A percentile compares a stretch with the other conserved stretches of the same genome.
These are phyloP conservation scores for Aquilaria yunnanensis DNA, from an alignment of 345 rosid species.

Conservation along the genomic window DNA sequence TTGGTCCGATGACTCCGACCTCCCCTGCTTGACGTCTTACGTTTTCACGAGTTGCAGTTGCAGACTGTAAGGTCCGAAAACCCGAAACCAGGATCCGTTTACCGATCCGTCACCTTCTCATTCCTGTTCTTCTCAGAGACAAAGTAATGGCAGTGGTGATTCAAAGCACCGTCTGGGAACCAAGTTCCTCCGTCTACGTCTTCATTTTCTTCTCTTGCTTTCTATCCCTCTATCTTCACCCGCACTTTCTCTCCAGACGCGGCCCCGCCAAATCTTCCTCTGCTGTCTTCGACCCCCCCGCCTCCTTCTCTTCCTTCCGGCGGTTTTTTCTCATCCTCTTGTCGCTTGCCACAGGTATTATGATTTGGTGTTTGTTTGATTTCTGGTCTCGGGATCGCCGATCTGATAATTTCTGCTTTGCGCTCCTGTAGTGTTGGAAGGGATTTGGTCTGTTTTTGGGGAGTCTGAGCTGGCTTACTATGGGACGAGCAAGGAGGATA, in stretches of 20 bases:
- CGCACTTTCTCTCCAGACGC: conserved; percentile 36
- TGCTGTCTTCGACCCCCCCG: conserved; percentile 40
- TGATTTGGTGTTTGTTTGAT: neutral
- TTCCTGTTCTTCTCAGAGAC: conserved; percentile 13
- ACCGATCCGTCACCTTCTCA: neutral
- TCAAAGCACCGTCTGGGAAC: conserved; percentile 73
- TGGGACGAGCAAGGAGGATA: conserved; percentile 46
- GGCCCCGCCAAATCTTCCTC: conserved; percentile 23
- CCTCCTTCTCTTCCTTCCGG: conserved; percentile 49
- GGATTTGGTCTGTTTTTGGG: conserved; percentile 72
- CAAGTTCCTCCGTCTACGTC: conserved; percentile 39
- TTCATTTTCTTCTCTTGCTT: conserved; percentile 55
- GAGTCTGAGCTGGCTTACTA: conserved; percentile 53
- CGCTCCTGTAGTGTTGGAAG: conserved; percentile 54
- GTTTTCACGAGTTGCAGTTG: neutral
- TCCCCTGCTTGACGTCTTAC: too few relatives aligned
- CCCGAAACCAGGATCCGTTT: too few relatives aligned
- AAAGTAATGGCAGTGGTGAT: conserved; percentile 56
- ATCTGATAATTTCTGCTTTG: neutral
- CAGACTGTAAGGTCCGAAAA: neutral
- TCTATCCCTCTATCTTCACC: conserved; percentile 45
- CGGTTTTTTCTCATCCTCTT: conserved; percentile 59
- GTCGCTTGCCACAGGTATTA: conserved; percentile 73
- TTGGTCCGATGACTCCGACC: too few relatives aligned
- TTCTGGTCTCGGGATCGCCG: neutral